These are phyloP conservation scores for Gossypium armourianum DNA, from an alignment of 441 rosid genomes.

Conservation along the genomic window DNA sequence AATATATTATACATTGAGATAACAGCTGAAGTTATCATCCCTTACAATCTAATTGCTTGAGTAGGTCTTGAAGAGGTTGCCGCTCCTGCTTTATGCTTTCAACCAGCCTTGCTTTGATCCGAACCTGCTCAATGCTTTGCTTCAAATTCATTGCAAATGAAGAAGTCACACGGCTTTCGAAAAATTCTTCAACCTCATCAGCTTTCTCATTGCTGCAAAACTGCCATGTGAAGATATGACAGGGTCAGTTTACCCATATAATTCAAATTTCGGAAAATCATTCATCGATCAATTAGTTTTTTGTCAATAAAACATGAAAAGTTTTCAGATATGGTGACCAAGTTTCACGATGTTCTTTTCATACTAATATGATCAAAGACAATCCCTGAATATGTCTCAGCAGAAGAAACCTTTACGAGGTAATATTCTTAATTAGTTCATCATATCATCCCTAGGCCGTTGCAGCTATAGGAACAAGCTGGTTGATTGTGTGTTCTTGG, in stretches of 20 bases:
- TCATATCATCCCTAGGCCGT: background rate
- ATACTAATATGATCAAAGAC: background rate
- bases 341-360: background rate
- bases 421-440: background rate
- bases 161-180: constrained; percentile 42
- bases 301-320: background rate
- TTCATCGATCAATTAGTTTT: background rate
- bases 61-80: constrained; percentile 32
- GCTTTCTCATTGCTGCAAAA: constrained; percentile 40
- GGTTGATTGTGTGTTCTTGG: background rate
- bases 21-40: constrained; percentile 17
- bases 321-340: background rate
- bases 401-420: background rate
- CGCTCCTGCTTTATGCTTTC: constrained; percentile 50
- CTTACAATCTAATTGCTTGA: constrained; percentile 40
- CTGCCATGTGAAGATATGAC: background rate
- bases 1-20: background rate
- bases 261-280: background rate
- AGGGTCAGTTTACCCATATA: background rate
- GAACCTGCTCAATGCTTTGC: constrained; percentile 71
- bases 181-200: constrained; percentile 69
- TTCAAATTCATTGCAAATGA: constrained; percentile 70
- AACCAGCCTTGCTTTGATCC: constrained; percentile 67
- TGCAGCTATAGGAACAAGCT: background rate
- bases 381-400: background rate